Evolutionary conservation across 2,329 filamentous ascomycete species (phyloP).

Genomic region (Gremmenia infestans): DNA sequence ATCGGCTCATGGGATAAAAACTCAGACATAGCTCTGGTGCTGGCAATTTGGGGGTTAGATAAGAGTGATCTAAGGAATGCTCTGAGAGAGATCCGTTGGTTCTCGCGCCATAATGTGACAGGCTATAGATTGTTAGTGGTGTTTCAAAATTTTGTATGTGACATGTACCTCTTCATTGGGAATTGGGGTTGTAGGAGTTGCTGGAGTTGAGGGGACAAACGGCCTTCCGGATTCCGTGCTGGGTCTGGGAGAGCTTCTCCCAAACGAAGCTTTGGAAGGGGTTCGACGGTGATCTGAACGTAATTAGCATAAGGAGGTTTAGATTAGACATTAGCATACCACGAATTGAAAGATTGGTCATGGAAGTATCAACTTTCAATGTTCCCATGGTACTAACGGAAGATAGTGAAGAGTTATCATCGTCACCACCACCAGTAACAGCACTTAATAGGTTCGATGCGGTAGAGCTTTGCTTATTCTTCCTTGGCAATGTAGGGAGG

Average conservation of each 20-base stretch:
- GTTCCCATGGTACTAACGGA: conserved; percentile 29
- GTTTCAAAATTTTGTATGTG: neutral
- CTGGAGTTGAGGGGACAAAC: neutral
- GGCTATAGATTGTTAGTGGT: conserved; percentile 34
- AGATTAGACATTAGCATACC: conserved; percentile 27
- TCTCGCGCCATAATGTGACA: conserved; percentile 73
- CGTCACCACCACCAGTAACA: conserved; percentile 54
- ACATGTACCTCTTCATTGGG: conserved; percentile 14
- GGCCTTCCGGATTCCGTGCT: conserved; percentile 39
- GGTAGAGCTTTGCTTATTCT: conserved; percentile 79
- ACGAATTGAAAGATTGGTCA: conserved; percentile 39
- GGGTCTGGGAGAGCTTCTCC: conserved; percentile 37
- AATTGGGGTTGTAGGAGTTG: neutral
- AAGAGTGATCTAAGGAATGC: conserved; percentile 85
- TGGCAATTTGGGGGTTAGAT: conserved; percentile 77
- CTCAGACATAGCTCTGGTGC: conserved; percentile 76
- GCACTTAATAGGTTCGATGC: conserved; percentile 51
- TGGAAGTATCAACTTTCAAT: conserved; percentile 12
- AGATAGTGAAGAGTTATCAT: conserved; percentile 75
- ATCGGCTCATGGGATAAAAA: conserved; percentile 75
- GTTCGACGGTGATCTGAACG: conserved; percentile 34
- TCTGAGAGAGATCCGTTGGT: conserved; percentile 83
- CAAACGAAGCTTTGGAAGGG: conserved; percentile 33
- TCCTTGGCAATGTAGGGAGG: conserved; percentile 78
- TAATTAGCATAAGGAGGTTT: conserved; percentile 8